Evolutionary conservation across 2,329 filamentous ascomycete species (phyloP), one percentile per base, ranked within the genome.

Genomic region (Apiospora kogelbergensis): DNA sequence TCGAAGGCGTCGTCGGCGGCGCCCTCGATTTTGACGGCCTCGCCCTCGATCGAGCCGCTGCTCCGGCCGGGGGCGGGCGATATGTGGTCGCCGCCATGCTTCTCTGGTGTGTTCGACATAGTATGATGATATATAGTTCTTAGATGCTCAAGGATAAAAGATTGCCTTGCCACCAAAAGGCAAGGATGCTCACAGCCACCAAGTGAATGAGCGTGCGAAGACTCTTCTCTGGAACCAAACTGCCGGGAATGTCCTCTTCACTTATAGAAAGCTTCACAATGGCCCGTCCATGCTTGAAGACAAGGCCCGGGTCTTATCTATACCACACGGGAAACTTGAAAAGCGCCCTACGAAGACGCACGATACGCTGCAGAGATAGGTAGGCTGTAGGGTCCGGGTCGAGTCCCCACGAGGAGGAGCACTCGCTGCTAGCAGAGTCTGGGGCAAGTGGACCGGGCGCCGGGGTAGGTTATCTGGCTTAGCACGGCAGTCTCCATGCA

Each of bases 1-100:
- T 85, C 83, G 66, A 79, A 76, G 63, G 67, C 67, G 30, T 68
- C 68, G 68, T 81, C 74, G 24, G 79, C 73, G 9, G 65, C 65
- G 40, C 6, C 70, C 45, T 73, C 75, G 17, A 72, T 24, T 68
- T 76, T 76, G 60, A 70, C 68, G 17, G 68, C 71, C n/a, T 60
- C 53, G 26, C 53, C 53, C 53, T 74, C 70, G n/a, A 72, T 71
- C 66, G 74, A 75, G 2, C 69, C 71, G 40, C 72, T 74, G 57
- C 70, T 74, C 7, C 73, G 68, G 20, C 41, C 69, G 3, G 73
- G 72, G 17, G 68, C 70, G 45, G 73, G 70, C 13, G 67, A 68
- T 30, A 76, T 76, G 57, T 46, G 66, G 22, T 76, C 74, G 46
- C 46, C 67, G 40, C 63, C 65, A 20, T 33, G n/a, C 44, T 68